These are phyloP conservation scores for Penicillium corylophilum DNA, from an alignment of 2,329 filamentous ascomycete genomes.

Conservation along the genomic window DNA sequence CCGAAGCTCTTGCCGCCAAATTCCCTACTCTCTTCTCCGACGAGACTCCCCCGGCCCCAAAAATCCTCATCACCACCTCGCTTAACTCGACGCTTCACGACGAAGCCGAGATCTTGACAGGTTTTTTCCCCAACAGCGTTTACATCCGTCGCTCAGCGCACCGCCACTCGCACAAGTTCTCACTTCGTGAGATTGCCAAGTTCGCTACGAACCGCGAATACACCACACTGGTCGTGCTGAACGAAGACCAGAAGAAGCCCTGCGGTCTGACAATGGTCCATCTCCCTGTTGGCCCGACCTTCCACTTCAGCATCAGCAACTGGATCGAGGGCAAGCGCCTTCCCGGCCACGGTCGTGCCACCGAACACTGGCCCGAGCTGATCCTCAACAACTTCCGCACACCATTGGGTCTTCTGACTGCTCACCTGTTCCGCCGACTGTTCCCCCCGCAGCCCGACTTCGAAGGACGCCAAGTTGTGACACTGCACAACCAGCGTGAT, in stretches of 20 bases:
- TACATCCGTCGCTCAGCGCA: constrained; percentile 87
- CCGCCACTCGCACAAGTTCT: constrained; percentile 85
- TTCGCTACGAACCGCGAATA: constrained; percentile 81
- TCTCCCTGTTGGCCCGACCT: constrained; percentile 80
- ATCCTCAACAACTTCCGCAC: constrained; percentile 94
- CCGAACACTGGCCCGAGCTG: constrained; percentile 85
- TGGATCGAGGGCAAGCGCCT: constrained; percentile 87
- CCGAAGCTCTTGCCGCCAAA: constrained; percentile 60
- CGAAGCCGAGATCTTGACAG: constrained; percentile 74
- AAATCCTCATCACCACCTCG: constrained; percentile 88
- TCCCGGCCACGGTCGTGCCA: constrained; percentile 85
- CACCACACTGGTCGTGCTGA: constrained; percentile 79
- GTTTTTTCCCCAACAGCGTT: constrained; percentile 73
- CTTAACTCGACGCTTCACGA: constrained; percentile 85
- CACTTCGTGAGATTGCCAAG: constrained; percentile 80
- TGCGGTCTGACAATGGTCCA: constrained; percentile 81
- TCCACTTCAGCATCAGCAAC: constrained; percentile 87
- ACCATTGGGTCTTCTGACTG: constrained; percentile 82
- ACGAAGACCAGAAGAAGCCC: constrained; percentile 85
- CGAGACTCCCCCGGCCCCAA: constrained; percentile 61
- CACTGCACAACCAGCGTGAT: constrained; percentile 90
- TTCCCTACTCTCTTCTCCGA: constrained; percentile 60
- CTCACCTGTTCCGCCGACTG: constrained; percentile 75
- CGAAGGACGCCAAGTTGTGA: constrained; percentile 83
- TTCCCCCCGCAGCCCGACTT: constrained; percentile 83